Evolutionary conservation across 2,329 filamentous ascomycete genomes (phyloP).

Genomic region (Calonectria crousiana): DNA sequence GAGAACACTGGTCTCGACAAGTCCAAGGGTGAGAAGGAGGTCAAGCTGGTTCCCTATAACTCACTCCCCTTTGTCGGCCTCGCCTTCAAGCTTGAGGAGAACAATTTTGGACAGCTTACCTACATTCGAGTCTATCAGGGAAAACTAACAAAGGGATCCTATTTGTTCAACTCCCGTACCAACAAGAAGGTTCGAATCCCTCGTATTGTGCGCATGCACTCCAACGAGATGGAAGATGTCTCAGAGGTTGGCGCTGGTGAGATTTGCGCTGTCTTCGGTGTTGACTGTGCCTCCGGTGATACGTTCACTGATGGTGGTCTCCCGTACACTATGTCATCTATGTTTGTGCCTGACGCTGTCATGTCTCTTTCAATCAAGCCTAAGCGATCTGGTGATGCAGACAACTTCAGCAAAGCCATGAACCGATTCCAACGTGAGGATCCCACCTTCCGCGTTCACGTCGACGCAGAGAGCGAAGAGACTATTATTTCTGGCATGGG

Average conservation of each 20-base stretch:
- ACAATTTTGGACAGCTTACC: slow-evolving; percentile 97
- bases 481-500: slow-evolving; percentile 99
- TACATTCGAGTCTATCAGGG: slow-evolving; percentile 99
- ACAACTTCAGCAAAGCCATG: slow-evolving; percentile 98
- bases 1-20: slow-evolving; percentile 91
- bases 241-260: slow-evolving; percentile 93
- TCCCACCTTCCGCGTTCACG: slow-evolving; percentile 94
- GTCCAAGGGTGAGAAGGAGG: slow-evolving; percentile 80
- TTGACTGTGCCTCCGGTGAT: slow-evolving; percentile 97
- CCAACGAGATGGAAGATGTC: slow-evolving; percentile 99
- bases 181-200: slow-evolving; percentile 98
- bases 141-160: slow-evolving; percentile 85
- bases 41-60: slow-evolving; percentile 93
- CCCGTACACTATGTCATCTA: slow-evolving; percentile 96
- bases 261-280: slow-evolving; percentile 98
- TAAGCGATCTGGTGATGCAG: slow-evolving; percentile 90
- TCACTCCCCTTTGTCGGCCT: slow-evolving; percentile 93
- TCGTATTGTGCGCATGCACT: slow-evolving; percentile 99
- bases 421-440: slow-evolving; percentile 98
- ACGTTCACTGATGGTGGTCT: slow-evolving; percentile 96
- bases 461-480: slow-evolving; percentile 92
- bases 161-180: slow-evolving; percentile 92
- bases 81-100: slow-evolving; percentile 99
- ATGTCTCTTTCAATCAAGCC: slow-evolving; percentile 98
- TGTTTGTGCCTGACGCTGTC: slow-evolving; percentile 98